A percentile compares a stretch with the other conserved stretches of the same genome.
Evolutionary conservation across 2,329 filamentous ascomycete genomes (phyloP).

Genomic region (Cladosporium colombiae): DNA sequence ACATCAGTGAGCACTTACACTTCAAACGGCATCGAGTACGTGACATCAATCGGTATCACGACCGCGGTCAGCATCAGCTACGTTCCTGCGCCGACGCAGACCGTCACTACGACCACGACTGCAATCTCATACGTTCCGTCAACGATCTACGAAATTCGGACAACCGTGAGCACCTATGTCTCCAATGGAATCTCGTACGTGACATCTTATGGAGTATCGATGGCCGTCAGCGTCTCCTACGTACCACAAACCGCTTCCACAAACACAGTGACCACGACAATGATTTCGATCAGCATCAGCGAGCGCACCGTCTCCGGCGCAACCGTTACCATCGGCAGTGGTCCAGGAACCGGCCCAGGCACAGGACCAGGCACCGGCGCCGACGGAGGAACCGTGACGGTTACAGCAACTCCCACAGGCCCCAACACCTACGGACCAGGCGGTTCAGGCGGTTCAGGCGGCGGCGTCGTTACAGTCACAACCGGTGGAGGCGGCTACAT

Average conservation of each 20-base stretch:
- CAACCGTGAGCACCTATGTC: constrained; percentile 21
- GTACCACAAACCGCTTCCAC: constrained; percentile 16
- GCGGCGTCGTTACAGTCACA: constrained; percentile 20
- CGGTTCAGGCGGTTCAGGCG: not conserved
- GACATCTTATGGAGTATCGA: constrained; percentile 33
- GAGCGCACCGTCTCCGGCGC: constrained; percentile 17
- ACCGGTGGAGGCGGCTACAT: constrained; percentile 26
- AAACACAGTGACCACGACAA: constrained; percentile 25
- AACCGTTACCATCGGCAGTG: constrained; percentile 21
- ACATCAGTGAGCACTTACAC: constrained; percentile 30
- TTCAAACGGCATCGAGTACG: constrained; percentile 30
- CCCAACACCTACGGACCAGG: not conserved
- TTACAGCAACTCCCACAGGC: constrained; percentile 21
- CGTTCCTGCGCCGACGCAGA: constrained; percentile 27
- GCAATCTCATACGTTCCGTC: constrained; percentile 22
- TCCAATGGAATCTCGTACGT: constrained; percentile 32
- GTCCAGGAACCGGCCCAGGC: constrained; percentile 4
- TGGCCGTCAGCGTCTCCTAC: constrained; percentile 23
- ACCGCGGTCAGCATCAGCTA: constrained; percentile 31
- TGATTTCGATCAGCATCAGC: constrained; percentile 23
- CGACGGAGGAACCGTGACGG: constrained; percentile 23
- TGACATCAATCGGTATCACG: constrained; percentile 31
- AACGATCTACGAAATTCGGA: constrained; percentile 13
- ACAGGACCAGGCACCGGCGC: constrained; percentile 7
- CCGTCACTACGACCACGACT: constrained; percentile 31